Evolutionary conservation across 1,139 yeast genomes (phyloP).

Genomic region (Taiozyma sp.): DNA sequence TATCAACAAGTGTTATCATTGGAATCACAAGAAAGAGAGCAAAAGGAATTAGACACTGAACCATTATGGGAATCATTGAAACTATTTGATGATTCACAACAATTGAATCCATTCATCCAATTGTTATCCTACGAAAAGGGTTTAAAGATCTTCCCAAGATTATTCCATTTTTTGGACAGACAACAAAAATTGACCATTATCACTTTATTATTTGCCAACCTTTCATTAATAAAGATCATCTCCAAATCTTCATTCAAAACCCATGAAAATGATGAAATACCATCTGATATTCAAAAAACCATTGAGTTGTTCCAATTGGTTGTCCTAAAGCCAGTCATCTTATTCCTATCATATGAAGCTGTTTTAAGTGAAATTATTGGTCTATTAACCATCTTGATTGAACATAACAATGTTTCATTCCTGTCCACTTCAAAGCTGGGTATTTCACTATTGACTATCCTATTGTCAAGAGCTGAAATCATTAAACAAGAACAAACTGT

Average conservation of each 20-base stretch:
- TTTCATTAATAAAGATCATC: slow-evolving; percentile 76
- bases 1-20: slow-evolving; percentile 73
- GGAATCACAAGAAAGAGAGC: slow-evolving; percentile 78
- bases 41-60: slow-evolving; percentile 45
- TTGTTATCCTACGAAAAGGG: slow-evolving; percentile 84
- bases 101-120: slow-evolving; percentile 77
- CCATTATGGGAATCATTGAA: slow-evolving; percentile 77
- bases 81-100: slow-evolving; percentile 49
- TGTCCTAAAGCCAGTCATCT: slow-evolving; percentile 79
- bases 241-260: slow-evolving; percentile 73
- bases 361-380: slow-evolving; percentile 78
- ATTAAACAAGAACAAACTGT: slow-evolving; percentile 73
- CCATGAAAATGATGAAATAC: slow-evolving; percentile 43
- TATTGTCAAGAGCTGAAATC: slow-evolving; percentile 88
- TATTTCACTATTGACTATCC: slow-evolving; percentile 77
- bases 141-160: slow-evolving; percentile 81
- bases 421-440: slow-evolving; percentile 84
- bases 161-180: slow-evolving; percentile 73
- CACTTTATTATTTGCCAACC: slow-evolving; percentile 74
- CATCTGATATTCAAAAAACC: slow-evolving; percentile 52
- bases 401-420: slow-evolving; percentile 66
- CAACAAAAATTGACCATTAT: slow-evolving; percentile 77
- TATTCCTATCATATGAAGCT: slow-evolving; percentile 73
- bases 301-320: slow-evolving; percentile 80
- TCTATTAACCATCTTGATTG: slow-evolving; percentile 67